phyloP scores from a whole-genome alignment of 495 filamentous ascomycete species.

The Xylaria flabelliformis region DNA sequence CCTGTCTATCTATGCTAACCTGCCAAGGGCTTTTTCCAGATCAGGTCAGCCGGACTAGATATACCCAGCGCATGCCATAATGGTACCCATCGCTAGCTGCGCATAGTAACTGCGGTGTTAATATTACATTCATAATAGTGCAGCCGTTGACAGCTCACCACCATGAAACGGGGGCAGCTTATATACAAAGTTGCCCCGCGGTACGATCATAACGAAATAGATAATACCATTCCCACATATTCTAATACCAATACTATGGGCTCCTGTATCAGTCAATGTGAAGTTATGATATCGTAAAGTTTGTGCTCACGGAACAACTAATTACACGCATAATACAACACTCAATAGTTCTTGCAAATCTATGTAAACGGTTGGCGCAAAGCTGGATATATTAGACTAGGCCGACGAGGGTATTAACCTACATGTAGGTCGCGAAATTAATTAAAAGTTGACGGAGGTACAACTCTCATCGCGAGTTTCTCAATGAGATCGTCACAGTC shows the following conservation, averaged over 20 bases:
- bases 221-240: conserved; percentile 27
- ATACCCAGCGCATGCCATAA: neutral
- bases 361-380: neutral
- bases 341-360: neutral
- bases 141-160: conserved; percentile 17
- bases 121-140: conserved; percentile 9
- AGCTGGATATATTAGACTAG: no score
- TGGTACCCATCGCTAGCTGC: neutral
- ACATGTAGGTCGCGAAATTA: neutral
- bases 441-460: neutral
- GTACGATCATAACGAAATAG: conserved; percentile 35
- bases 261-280: neutral
- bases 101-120: neutral
- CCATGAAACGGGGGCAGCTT: conserved; percentile 21
- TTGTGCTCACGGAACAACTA: neutral
- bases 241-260: neutral
- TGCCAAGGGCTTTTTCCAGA: neutral
- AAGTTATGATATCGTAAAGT: neutral
- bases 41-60: neutral
- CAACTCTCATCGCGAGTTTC: neutral
- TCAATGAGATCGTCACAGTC: no score
- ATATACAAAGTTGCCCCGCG: conserved; percentile 27
- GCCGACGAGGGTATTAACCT: no score
- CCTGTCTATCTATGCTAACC: neutral
- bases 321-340: neutral